Evolutionary conservation across 192 early-diverging fungal genomes (phyloP).

Genomic region (Dissophora ornata): DNA sequence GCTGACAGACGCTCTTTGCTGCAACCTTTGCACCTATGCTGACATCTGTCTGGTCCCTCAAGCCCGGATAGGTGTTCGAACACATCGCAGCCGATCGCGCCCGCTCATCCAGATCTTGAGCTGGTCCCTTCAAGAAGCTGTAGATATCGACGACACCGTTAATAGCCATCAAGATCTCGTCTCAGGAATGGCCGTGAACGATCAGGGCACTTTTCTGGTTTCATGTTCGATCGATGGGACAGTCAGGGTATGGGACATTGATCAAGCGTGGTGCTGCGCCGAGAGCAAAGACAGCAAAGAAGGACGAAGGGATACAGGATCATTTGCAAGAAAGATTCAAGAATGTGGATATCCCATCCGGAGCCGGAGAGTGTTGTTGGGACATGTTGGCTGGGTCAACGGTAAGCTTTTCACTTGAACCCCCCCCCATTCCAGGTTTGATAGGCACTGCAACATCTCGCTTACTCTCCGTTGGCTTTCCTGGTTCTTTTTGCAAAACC

Average conservation of each 20-base stretch:
- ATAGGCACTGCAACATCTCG: too few species aligned
- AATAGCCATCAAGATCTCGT: constrained; percentile 34
- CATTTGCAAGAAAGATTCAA: not conserved
- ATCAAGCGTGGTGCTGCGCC: not conserved
- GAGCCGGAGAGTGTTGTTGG: constrained; percentile 1
- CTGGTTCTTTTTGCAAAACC: not conserved
- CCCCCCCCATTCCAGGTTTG: too few species aligned
- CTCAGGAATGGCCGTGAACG: constrained; percentile 43
- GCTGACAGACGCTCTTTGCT: constrained; percentile 10
- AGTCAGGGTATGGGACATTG: constrained; percentile 32
- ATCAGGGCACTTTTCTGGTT: constrained; percentile 16
- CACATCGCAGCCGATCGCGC: constrained; percentile 1
- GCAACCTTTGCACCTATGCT: constrained; percentile 31
- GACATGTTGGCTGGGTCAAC: constrained; percentile 50
- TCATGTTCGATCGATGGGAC: constrained; percentile 41
- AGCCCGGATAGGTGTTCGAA: constrained; percentile 20
- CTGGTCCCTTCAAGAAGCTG: constrained; percentile 5
- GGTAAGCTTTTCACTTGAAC: too few species aligned
- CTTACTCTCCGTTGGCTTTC: too few species aligned
- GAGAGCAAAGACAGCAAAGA: too few species aligned
- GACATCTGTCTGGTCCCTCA: constrained; percentile 40
- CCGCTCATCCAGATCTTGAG: constrained; percentile 38
- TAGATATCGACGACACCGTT: constrained; percentile 3
- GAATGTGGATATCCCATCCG: constrained; percentile 23
- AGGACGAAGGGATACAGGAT: too few species aligned